Percentiles rank a stretch among this genome's conserved stretches.
Evolutionary conservation across 331 rosid species (phyloP).

Genomic region (Erythrophleum ivorense): DNA sequence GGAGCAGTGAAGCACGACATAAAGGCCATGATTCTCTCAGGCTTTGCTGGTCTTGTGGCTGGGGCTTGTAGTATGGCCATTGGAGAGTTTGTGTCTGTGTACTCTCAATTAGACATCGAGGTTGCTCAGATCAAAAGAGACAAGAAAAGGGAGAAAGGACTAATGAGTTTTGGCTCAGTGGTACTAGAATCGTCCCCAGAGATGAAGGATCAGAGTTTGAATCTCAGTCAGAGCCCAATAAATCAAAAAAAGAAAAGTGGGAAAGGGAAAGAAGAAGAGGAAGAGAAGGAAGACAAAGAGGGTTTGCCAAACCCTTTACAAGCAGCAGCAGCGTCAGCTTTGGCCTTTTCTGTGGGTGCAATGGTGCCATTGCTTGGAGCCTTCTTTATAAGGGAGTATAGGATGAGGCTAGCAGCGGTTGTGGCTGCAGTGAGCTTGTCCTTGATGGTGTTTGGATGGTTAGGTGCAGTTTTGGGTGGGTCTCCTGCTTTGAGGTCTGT

Average conservation of each 20-base stretch:
- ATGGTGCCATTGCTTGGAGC: conserved; percentile 86
- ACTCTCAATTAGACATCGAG: conserved; percentile 83
- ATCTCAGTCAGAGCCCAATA: too few relatives aligned
- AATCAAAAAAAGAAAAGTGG: too few relatives aligned
- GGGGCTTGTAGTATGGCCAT: conserved; percentile 98
- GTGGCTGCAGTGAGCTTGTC: conserved; percentile 73
- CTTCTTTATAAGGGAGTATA: conserved; percentile 68
- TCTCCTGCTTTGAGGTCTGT: conserved; percentile 64
- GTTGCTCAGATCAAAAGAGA: conserved; percentile 71
- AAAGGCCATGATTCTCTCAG: conserved; percentile 80
- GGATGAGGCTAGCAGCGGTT: conserved; percentile 60
- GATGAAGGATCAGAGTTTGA: too few relatives aligned
- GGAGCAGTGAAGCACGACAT: conserved; percentile 89
- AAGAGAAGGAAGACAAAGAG: conserved; percentile 52
- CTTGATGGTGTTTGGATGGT: conserved; percentile 69
- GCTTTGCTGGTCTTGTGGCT: conserved; percentile 83
- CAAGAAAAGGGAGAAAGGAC: background rate
- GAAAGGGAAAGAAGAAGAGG: conserved; percentile 13
- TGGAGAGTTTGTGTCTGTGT: conserved; percentile 91
- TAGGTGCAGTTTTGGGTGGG: conserved; percentile 75
- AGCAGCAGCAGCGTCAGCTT: conserved; percentile 87
- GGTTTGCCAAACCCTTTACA: conserved; percentile 78
- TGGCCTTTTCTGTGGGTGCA: conserved; percentile 88
- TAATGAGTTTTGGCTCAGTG: background rate
- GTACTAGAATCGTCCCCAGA: too few relatives aligned